These are phyloP conservation scores for Vanrija sp. DNA, from an alignment of 1,284 basidiomycete species.

Conservation along the genomic window DNA sequence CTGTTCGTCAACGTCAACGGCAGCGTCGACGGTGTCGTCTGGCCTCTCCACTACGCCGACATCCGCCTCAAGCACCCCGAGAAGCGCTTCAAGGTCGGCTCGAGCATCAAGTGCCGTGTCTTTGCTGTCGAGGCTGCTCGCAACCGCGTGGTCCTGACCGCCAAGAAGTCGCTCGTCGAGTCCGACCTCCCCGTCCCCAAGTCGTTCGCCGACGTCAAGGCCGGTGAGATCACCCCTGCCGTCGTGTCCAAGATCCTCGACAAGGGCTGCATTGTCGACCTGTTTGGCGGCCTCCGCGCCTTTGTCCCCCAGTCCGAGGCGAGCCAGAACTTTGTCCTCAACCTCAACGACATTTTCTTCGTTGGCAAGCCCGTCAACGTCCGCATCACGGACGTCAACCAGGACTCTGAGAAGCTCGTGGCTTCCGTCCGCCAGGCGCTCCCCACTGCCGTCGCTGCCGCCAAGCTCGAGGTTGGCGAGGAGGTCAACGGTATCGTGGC, in stretches of 20 bases:
- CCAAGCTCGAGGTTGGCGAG: slow-evolving; percentile 69
- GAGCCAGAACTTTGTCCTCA: slow-evolving; percentile 62
- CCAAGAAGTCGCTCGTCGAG: slow-evolving; percentile 87
- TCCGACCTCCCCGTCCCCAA: slow-evolving; percentile 69
- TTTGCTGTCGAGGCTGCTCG: slow-evolving; percentile 76
- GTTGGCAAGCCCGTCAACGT: slow-evolving; percentile 84
- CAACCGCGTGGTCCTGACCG: slow-evolving; percentile 79
- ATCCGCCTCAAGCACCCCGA: slow-evolving; percentile 87
- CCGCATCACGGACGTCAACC: slow-evolving; percentile 69
- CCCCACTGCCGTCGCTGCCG: slow-evolving; percentile 59
- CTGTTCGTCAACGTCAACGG: slow-evolving; percentile 82
- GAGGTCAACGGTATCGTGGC: slow-evolving; percentile 65
- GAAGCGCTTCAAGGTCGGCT: slow-evolving; percentile 83
- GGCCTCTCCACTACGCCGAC: slow-evolving; percentile 93
- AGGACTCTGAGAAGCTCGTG: slow-evolving; percentile 62
- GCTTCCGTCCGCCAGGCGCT: slow-evolving; percentile 85
- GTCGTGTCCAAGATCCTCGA: slow-evolving; percentile 77
- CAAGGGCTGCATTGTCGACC: slow-evolving; percentile 76
- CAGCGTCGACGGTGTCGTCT: slow-evolving; percentile 85
- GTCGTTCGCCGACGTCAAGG: slow-evolving; percentile 62
- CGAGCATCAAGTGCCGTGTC: slow-evolving; percentile 77
- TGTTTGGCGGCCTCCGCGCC: slow-evolving; percentile 85
- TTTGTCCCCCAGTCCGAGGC: slow-evolving; percentile 75
- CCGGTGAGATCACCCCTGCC: slow-evolving; percentile 72
- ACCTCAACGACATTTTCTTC: slow-evolving; percentile 66